These are phyloP conservation scores for Ascosphaera acerosa DNA, from an alignment of 2,329 filamentous ascomycete species.

Conservation along the genomic window DNA sequence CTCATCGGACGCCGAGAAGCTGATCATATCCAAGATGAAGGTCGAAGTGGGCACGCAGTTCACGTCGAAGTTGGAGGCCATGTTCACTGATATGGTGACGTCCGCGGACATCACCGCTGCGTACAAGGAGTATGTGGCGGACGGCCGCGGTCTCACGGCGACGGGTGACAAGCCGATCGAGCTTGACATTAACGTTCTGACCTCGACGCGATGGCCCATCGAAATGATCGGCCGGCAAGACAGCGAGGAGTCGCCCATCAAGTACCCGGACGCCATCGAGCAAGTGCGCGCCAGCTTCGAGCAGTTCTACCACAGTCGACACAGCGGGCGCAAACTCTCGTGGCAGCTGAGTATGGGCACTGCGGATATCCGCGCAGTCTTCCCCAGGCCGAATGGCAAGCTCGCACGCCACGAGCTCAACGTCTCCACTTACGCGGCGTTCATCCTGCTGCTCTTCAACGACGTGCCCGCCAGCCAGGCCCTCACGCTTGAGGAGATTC, in stretches of 20 bases:
- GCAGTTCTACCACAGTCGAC: conserved; percentile 63
- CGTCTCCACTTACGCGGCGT: conserved; percentile 76
- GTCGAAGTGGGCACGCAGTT: conserved; percentile 85
- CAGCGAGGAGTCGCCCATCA: no score
- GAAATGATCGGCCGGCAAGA: no score
- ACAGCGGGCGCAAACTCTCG: conserved; percentile 59
- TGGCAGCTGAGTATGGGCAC: conserved; percentile 93
- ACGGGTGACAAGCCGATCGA: no score
- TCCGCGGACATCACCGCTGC: conserved; percentile 79
- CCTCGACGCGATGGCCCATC: conserved; percentile 76
- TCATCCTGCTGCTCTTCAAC: conserved; percentile 81
- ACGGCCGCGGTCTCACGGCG: conserved; percentile 23
- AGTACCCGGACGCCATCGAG: conserved; percentile 54
- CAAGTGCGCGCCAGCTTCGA: conserved; percentile 63
- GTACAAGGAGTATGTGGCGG: conserved; percentile 45
- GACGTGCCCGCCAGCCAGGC: conserved; percentile 34
- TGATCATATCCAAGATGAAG: conserved; percentile 79
- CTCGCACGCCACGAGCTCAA: conserved; percentile 91
- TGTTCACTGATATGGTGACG: conserved; percentile 97
- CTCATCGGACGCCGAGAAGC: conserved; percentile 82
- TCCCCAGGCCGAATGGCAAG: conserved; percentile 46
- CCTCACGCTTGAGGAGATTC: conserved; percentile 51
- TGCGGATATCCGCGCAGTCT: conserved; percentile 59
- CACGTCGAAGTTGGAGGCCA: conserved; percentile 91
- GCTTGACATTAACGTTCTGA: conserved; percentile 72